A percentile compares a stretch with the other conserved stretches of the same genome.
These are phyloP conservation scores for Thraustochytrium sp. DNA, from an alignment of 352 stramenopile genomes.

Conservation along the genomic window DNA sequence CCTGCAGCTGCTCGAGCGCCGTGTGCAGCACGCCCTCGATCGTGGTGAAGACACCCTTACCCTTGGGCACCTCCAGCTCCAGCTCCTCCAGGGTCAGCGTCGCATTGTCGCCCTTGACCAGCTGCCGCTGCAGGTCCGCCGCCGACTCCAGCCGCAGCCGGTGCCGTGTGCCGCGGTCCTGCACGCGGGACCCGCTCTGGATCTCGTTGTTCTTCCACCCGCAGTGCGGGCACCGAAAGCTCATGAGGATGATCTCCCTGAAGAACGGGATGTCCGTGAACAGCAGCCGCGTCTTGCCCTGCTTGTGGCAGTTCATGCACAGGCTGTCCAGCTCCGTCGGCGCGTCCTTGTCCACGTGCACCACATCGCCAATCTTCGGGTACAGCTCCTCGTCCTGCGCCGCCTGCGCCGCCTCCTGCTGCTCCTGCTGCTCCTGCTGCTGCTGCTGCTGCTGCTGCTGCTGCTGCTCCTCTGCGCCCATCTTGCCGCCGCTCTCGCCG, in stretches of 20 bases:
- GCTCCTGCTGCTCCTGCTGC: not conserved
- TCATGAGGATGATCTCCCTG: conserved; percentile 85
- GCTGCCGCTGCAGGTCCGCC: conserved; percentile 74
- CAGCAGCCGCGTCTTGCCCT: conserved; percentile 77
- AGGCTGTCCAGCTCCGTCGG: conserved; percentile 60
- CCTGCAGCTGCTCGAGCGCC: conserved; percentile 62
- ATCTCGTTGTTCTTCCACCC: conserved; percentile 58
- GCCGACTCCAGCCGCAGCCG: conserved; percentile 56
- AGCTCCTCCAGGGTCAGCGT: conserved; percentile 65
- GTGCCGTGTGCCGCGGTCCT: conserved; percentile 62
- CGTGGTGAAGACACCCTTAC: conserved; percentile 77
- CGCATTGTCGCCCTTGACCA: conserved; percentile 80
- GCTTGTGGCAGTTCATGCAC: conserved; percentile 78
- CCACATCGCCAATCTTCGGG: conserved; percentile 25
- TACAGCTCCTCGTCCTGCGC: not conserved
- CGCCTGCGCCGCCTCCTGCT: not conserved
- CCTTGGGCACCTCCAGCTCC: conserved; percentile 80
- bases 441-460: not conserved
- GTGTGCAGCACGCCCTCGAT: conserved; percentile 66
- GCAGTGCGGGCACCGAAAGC: conserved; percentile 78
- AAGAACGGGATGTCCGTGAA: conserved; percentile 88
- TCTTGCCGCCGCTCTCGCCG: no score
- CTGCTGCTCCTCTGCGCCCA: not conserved
- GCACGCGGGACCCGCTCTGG: conserved; percentile 53
- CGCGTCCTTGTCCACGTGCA: not conserved